phyloP scores from a whole-genome alignment of 169 alveolate genomes.

The Blepharisma undulans region DNA sequence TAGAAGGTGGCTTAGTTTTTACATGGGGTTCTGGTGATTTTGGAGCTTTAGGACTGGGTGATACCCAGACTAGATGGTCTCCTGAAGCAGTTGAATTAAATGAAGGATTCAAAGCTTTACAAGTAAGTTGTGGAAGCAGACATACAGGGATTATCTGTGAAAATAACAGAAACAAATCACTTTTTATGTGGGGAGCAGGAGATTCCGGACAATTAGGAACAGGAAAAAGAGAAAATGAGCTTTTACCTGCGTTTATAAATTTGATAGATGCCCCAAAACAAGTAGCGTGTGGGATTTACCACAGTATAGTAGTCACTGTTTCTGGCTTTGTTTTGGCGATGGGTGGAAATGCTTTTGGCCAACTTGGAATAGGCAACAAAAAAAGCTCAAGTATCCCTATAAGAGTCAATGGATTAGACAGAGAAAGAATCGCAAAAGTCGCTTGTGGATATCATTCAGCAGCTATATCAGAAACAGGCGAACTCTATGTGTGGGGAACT shows the following conservation, averaged over 20 bases:
- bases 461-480: conserved; percentile 39
- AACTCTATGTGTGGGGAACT: conserved; percentile 56
- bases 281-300: conserved; percentile 47
- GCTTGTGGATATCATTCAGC: conserved; percentile 57
- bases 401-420: not conserved
- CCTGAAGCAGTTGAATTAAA: conserved; percentile 42
- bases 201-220: conserved; percentile 68
- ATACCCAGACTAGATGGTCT: not conserved
- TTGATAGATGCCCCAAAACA: not conserved
- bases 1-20: conserved; percentile 53
- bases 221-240: conserved; percentile 29
- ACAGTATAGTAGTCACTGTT: conserved; percentile 1
- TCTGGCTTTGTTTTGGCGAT: conserved; percentile 3
- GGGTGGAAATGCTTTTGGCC: conserved; percentile 46
- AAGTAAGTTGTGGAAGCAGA: conserved; percentile 56
- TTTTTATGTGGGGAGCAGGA: conserved; percentile 50
- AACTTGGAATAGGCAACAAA: conserved; percentile 40
- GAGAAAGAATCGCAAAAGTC: conserved; percentile 7
- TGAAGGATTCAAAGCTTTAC: not conserved
- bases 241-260: not conserved
- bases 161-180: not conserved
- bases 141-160: conserved; percentile 56
- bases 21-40: conserved; percentile 68
- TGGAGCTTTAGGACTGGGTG: conserved; percentile 68
- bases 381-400: not conserved